Evolutionary conservation across 805 yeast genomes (phyloP), one percentile per base, ranked within the genome.

Genomic region (Torulaspora franciscae): DNA sequence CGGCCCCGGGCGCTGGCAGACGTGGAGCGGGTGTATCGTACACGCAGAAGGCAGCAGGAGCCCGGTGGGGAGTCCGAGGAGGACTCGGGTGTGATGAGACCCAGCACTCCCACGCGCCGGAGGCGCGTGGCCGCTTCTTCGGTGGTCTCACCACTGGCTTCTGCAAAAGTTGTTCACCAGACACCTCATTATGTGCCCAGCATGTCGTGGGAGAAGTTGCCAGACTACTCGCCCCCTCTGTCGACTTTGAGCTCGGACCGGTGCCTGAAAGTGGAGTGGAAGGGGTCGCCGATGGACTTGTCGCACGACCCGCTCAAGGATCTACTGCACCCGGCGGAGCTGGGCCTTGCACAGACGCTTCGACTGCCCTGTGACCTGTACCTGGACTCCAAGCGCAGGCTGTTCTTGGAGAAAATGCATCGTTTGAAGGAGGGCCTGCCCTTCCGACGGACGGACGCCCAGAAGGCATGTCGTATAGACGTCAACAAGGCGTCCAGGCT

Each of bases 371-470:
- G 89, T 47, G 85, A 82, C 49, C 80, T 90, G 28, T 91, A 90
- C 64, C 72, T 85, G 62, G 85, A 80, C 55, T 81, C 88, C 13
- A 85, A 85, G 68, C 80, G 89, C 66, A 76, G 98, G 52, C 73
- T 91, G 23, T 93, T 91, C 67, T 79, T 81, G 47, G 98, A 91
- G 64, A 91, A 89, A 69, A 93, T 90, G 26, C 80, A 79, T 54
- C 77, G 96, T 41, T 66, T 81, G 56, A 79, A 78, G 55, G 69
- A 72, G 40, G 83, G 82, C 24, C 71, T 81, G 60, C 91, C 93
- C 23, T 91, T 91, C 69, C 81, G 96, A 68, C 82, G 97, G 68
- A 93, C 98, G 0, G 99, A 91, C 67, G 95, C 97, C 6, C 98
- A 91, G 68, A 93, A 93, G 71, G 96, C 97, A 5, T 91, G 98